Base-by-base conservation (phyloP, 176 grass and related monocot genomes). In the Eremochloa ophiuroides region DNA sequence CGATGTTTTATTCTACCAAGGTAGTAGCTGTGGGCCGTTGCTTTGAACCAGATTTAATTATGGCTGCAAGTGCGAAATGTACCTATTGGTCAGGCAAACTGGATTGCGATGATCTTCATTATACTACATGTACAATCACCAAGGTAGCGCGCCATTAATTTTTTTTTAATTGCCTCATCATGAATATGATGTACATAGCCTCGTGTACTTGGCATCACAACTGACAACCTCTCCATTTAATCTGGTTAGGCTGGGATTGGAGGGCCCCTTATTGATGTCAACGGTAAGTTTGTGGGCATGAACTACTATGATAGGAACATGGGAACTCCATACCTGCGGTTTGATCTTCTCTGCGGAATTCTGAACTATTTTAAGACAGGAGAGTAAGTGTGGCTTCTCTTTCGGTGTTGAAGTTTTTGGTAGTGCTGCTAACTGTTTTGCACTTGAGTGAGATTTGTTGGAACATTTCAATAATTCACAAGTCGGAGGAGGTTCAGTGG, bases 231-330 rank as follows among this genome's bases (percentile, higher is more conserved):
- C 34, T 60, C 53, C 34, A 40, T 76, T 15, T 76, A 8, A 59
- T 34, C 53, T 61, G 48, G 31, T 69, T 42, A 69, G 66, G 66
- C n/a, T 69, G 66, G 35, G 66, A 69, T 69, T 43, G 66, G 66
- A 76, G 73, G 73, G 13, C 34, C 53, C 13, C 73, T 76, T 76
- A 33, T 76, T 40, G 53, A 25, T 75, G 5, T 38, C n/a, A 5
- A 60, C 9, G 73, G 30, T 0, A 75, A 25, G 3, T 58, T 37
- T 58, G 0, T 56, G 12, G 72, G 48, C 11, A 76, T 76, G 51
- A 76, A 76, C 34, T 76, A 27, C 73, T 76, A 60, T 26, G n/a
- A 28, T 16, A 1, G 2, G 7, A 26, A 16, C 8, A 59, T 13
- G 28, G 46, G 22, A 76, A 76, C 53, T 4, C 33, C 22, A 0